These are phyloP conservation scores for Tulasnella sp. DNA, from an alignment of 768 basidiomycete genomes.

Conservation along the genomic window DNA sequence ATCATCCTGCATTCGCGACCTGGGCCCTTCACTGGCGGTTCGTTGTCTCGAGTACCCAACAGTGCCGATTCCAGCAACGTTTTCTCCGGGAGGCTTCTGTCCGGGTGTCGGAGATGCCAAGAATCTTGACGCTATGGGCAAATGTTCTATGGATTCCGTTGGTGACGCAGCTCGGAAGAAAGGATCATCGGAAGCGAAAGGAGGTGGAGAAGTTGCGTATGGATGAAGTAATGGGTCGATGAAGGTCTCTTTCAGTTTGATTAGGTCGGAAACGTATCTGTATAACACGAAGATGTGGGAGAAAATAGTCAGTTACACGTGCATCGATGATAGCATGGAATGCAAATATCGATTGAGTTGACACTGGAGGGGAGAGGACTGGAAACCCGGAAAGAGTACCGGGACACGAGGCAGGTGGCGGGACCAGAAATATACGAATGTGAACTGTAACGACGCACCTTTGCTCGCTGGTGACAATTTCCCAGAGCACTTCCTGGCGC, in stretches of 20 bases:
- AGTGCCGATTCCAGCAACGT: background rate
- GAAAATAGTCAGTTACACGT: conserved; percentile 6
- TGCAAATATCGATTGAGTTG: background rate
- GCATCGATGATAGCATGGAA: background rate
- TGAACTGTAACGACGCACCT: conserved; percentile 46
- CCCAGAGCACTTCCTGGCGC: conserved; percentile 91
- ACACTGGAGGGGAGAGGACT: background rate
- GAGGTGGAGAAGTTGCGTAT: conserved; percentile 53
- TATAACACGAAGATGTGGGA: background rate
- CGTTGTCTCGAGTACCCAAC: background rate
- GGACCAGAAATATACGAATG: background rate
- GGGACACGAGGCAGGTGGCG: background rate
- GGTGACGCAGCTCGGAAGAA: conserved; percentile 48
- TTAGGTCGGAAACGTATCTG: conserved; percentile 87
- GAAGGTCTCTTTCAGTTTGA: conserved; percentile 89
- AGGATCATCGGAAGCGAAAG: conserved; percentile 30
- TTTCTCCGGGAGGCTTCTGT: background rate
- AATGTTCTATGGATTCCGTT: conserved; percentile 62
- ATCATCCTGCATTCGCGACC: background rate
- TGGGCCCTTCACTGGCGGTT: background rate
- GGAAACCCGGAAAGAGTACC: background rate
- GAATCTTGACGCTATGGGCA: conserved; percentile 89
- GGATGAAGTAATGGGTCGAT: conserved; percentile 86
- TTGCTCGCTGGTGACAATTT: conserved; percentile 94
- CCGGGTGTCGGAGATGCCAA: conserved; percentile 42